phyloP scores from a whole-genome alignment of 257 asterid species.

The Anisodus tanguticus region DNA sequence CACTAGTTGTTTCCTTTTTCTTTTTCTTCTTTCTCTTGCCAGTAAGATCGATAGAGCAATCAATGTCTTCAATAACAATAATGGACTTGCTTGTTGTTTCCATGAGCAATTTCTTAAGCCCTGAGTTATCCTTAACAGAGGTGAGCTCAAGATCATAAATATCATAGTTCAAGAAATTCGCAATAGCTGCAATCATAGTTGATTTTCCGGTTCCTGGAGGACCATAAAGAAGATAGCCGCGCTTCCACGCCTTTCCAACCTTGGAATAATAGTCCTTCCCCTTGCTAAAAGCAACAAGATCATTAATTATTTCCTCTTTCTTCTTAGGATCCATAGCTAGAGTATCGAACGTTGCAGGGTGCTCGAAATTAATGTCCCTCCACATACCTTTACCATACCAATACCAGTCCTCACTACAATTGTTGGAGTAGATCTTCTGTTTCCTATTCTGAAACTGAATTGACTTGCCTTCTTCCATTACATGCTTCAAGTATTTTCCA shows the following conservation, averaged over 20 bases:
- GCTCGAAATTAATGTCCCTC: conserved; percentile 24
- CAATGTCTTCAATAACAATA: conserved; percentile 8
- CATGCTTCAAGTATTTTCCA: background rate
- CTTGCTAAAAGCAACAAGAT: conserved; percentile 7
- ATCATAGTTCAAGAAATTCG: conserved; percentile 25
- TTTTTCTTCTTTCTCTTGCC: conserved; percentile 26
- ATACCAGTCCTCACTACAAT: conserved; percentile 12
- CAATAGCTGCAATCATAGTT: conserved; percentile 27
- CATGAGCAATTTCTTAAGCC: conserved; percentile 22
- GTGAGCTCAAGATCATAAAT: conserved; percentile 27
- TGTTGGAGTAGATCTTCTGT: conserved; percentile 24
- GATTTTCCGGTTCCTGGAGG: conserved; percentile 30
- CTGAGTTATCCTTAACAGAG: conserved; percentile 24
- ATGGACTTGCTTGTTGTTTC: conserved; percentile 29
- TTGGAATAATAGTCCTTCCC: conserved; percentile 26
- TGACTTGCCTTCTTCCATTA: conserved; percentile 12
- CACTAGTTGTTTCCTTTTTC: background rate
- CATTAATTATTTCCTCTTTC: conserved; percentile 20
- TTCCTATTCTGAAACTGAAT: conserved; percentile 3
- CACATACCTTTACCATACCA: conserved; percentile 28
- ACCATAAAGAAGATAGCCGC: conserved; percentile 27
- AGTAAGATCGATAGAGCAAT: conserved; percentile 7
- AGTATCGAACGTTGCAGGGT: conserved; percentile 27
- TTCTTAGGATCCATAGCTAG: conserved; percentile 27
- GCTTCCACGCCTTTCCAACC: conserved; percentile 24